phyloP scores from a whole-genome alignment of 129 eudicot species.

The Escallonia rubra region DNA sequence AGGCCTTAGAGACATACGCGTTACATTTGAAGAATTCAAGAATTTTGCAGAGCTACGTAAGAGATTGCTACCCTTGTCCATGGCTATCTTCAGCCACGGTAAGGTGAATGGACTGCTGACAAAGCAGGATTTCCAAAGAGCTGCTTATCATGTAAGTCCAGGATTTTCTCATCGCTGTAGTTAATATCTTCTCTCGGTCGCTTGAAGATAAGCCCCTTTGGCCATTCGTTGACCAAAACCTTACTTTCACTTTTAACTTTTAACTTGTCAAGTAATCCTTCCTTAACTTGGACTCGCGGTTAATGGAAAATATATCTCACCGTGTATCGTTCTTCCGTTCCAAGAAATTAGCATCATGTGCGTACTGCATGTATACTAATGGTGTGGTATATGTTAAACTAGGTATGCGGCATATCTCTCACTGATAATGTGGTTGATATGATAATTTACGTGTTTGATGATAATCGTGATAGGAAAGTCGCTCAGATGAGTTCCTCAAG shows the following conservation, averaged over 20 bases:
- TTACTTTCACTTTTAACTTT: no score
- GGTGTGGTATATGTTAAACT: constrained; percentile 1
- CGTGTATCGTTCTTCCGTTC: no score
- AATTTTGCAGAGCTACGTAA: constrained; percentile 61
- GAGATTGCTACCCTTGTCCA: constrained; percentile 54
- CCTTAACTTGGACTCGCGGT: no score
- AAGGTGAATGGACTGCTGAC: constrained; percentile 73
- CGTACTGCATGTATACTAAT: background rate
- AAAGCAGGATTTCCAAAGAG: constrained; percentile 72
- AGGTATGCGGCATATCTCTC: constrained; percentile 81
- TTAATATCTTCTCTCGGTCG: no score
- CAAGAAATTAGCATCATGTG: no score
- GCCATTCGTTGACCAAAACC: no score
- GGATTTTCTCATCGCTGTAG: background rate
- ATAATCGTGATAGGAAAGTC: constrained; percentile 64
- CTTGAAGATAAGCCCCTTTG: no score
- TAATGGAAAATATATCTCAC: no score
- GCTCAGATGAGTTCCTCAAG: constrained; percentile 77
- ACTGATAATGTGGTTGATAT: constrained; percentile 59
- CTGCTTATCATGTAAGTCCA: constrained; percentile 46
- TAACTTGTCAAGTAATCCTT: no score
- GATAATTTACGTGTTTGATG: constrained; percentile 68
- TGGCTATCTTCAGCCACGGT: constrained; percentile 82
- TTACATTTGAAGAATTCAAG: constrained; percentile 72
- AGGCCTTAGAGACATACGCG: constrained; percentile 40